Conservation (phyloP, 164 flowering plant species). For the Cinnamomum chago region DNA sequence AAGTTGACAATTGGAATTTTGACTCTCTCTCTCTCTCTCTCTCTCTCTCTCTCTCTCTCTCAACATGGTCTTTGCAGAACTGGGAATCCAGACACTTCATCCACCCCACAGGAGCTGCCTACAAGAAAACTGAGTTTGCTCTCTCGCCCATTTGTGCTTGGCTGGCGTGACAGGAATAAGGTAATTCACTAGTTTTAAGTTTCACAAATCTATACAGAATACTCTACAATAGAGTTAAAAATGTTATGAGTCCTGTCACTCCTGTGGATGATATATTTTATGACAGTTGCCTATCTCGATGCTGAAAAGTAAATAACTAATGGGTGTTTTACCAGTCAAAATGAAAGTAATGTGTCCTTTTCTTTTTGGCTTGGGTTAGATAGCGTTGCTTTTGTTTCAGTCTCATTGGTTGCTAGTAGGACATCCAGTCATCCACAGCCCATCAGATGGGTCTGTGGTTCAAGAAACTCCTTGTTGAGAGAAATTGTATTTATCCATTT, state of each 20-base stretch:
- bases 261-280: background rate
- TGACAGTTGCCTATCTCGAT: background rate
- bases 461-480: no score
- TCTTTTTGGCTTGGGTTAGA: background rate
- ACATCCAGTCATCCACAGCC: background rate
- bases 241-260: background rate
- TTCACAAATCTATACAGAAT: background rate
- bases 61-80: conserved; percentile 29
- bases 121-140: conserved; percentile 68
- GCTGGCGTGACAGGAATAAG: conserved; percentile 90
- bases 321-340: background rate
- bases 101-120: conserved; percentile 49
- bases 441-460: no score
- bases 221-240: background rate
- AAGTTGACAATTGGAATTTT: background rate
- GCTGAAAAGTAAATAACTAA: background rate
- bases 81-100: conserved; percentile 29
- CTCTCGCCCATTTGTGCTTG: conserved; percentile 76
- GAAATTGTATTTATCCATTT: no score
- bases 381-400: background rate
- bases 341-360: no score
- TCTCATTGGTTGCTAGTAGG: background rate
- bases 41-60: background rate
- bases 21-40: background rate
- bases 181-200: conserved; percentile 21